phyloP scores from a whole-genome alignment of 2,329 filamentous ascomycete genomes.

The Drechslerella stenobrocha region DNA sequence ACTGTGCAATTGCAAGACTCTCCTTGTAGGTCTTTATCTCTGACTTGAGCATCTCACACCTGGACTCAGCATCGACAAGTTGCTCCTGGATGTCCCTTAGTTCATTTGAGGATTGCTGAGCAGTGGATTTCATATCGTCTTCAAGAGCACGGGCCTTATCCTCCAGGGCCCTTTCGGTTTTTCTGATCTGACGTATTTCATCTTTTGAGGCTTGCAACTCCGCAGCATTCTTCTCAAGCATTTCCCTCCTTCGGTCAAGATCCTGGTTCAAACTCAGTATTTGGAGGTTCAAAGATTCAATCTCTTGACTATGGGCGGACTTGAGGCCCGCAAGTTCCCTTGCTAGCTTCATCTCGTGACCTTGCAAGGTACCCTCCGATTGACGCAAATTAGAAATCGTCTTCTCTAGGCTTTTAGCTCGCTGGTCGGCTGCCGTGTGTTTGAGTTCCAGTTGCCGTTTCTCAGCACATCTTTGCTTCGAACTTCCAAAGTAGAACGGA shows the following conservation, averaged over 20 bases:
- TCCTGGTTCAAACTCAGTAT: conserved; percentile 74
- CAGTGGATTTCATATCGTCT: conserved; percentile 55
- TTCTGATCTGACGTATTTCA: conserved; percentile 71
- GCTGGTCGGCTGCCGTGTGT: conserved; percentile 68
- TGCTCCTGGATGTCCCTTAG: conserved; percentile 63
- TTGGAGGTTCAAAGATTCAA: conserved; percentile 66
- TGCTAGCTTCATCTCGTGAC: conserved; percentile 57
- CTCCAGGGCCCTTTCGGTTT: conserved; percentile 66
- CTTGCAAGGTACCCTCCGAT: conserved; percentile 39
- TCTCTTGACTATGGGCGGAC: conserved; percentile 59
- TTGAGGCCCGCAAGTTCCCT: conserved; percentile 72
- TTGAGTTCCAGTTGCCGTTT: conserved; percentile 68
- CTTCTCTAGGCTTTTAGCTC: conserved; percentile 68
- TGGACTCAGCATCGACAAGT: conserved; percentile 52
- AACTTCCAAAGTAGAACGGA: conserved; percentile 45
- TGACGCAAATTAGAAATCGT: conserved; percentile 62
- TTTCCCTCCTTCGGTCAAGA: conserved; percentile 67
- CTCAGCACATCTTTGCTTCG: conserved; percentile 56
- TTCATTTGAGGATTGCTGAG: conserved; percentile 66
- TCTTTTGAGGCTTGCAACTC: conserved; percentile 70
- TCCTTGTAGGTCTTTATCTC: conserved; percentile 48
- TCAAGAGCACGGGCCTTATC: conserved; percentile 77
- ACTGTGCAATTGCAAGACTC: conserved; percentile 38
- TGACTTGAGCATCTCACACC: conserved; percentile 27
- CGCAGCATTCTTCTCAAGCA: conserved; percentile 67